Evolutionary conservation across 768 basidiomycete genomes (phyloP), one percentile per base, ranked within the genome.

Genomic region (Sporobolomyces phaffii): DNA sequence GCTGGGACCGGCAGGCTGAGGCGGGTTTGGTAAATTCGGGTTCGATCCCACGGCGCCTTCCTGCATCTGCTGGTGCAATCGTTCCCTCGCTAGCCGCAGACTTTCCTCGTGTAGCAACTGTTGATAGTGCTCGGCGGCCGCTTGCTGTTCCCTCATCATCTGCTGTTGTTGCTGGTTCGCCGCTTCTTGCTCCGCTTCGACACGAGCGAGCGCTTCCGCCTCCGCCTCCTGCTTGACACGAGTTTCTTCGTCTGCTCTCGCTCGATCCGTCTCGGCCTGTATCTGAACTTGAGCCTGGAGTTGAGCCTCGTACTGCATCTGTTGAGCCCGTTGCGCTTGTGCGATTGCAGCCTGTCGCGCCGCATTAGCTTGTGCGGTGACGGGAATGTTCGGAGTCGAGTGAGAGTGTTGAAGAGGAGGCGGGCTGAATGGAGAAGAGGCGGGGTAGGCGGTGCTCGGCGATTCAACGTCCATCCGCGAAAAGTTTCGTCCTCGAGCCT

Each of bases 391-490:
- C 43, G 62, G 62, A 5, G 65, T 47, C 5, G 70, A 68, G 14
- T 51, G 62, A 5, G 70, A 58, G 48, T 71, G 69, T 5, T 60
- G 18, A 38, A 67, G 66, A 1, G 65, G 59, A 1, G 62, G 70
- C 3, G 65, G 60, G 22, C 5, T 22, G 53, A 66, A 64, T 1
- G 40, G 22, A 0, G 64, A 24, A 5, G 50, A 38, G 28, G 54
- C 40, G 28, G 65, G 15, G 13, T 45, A 34, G 24, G 60, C 49
- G 33, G 62, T 60, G 9, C 47, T 38, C 11, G 62, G 65, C 28
- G 65, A 58, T 29, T 72, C 70, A 49, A 62, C 48, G 22, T 72
- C 70, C 65, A 72, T 64, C 29, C 65, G 57, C 31, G 53, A 28
- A 59, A 64, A 61, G 22, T 45, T 24, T 29, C 54, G 26, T 43